These are phyloP conservation scores for Fragaria nilgerrensis DNA, from an alignment of 306 rosid species.

Conservation along the genomic window DNA sequence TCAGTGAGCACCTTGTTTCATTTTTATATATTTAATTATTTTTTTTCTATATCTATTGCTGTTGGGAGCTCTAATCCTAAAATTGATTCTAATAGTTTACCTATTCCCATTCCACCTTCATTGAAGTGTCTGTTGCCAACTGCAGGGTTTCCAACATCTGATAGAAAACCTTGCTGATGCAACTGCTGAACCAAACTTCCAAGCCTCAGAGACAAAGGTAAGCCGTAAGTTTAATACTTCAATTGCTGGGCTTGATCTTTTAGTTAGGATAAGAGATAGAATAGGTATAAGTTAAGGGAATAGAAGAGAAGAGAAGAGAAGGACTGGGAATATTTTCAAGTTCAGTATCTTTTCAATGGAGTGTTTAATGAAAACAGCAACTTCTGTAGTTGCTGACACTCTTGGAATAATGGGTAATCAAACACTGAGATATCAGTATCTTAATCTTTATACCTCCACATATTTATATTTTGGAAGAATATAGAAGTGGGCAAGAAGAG, in stretches of 20 bases:
- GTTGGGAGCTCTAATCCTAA: no score
- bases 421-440: neutral
- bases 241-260: no score
- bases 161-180: constrained; percentile 56
- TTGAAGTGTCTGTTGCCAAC: constrained; percentile 13
- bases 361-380: neutral
- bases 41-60: no score
- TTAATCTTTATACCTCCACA: neutral
- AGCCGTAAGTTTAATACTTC: constrained; percentile 35
- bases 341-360: neutral
- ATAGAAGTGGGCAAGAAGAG: neutral
- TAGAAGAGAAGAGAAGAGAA: neutral
- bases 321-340: neutral
- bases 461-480: neutral
- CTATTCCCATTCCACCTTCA: constrained; percentile 7
- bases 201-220: constrained; percentile 38
- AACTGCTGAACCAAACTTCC: constrained; percentile 38
- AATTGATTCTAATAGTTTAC: neutral
- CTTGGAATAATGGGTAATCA: neutral
- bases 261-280: neutral
- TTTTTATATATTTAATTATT: no score
- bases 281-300: neutral
- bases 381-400: neutral
- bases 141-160: constrained; percentile 61
- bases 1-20: neutral